Percentiles rank a stretch among this genome's conserved stretches.
Conservation (phyloP, 805 yeast genomes). For the Candida odintsovae region DNA sequence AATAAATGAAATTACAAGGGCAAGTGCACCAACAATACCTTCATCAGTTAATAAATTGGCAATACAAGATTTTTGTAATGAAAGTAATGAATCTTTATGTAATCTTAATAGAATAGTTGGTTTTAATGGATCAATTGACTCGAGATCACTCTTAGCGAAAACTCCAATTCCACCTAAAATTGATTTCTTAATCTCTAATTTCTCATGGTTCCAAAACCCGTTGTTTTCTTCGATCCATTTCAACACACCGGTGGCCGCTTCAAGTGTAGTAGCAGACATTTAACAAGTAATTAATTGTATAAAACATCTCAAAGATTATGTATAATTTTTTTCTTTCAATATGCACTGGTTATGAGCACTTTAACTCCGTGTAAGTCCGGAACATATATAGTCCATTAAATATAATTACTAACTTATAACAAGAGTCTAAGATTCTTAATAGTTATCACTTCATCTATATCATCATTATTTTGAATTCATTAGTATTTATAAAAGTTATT, state of each 20-base stretch:
- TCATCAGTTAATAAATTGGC: constrained; percentile 63
- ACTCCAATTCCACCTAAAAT: constrained; percentile 68
- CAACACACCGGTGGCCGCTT: constrained; percentile 18
- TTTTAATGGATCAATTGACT: constrained; percentile 25
- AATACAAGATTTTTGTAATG: constrained; percentile 54
- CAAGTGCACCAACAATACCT: constrained; percentile 56
- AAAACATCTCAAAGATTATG: no score
- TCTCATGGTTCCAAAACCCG: constrained; percentile 46
- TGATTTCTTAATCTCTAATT: constrained; percentile 41
- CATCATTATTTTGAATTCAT: no score
- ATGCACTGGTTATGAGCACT: no score
- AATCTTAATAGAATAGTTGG: constrained; percentile 41
- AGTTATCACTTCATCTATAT: no score
- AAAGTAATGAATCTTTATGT: constrained; percentile 54
- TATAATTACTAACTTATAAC: no score
- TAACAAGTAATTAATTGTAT: no score
- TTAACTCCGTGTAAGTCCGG: no score
- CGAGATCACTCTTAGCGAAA: constrained; percentile 43
- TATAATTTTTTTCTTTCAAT: no score
- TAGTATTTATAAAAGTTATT: no score
- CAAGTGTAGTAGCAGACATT: constrained; percentile 27
- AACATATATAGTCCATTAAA: no score
- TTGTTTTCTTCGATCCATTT: constrained; percentile 52
- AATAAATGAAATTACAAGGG: constrained; percentile 60
- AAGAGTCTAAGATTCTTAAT: no score